phyloP scores from a whole-genome alignment of 139 green algal species.

The Nannochloris sp. region DNA sequence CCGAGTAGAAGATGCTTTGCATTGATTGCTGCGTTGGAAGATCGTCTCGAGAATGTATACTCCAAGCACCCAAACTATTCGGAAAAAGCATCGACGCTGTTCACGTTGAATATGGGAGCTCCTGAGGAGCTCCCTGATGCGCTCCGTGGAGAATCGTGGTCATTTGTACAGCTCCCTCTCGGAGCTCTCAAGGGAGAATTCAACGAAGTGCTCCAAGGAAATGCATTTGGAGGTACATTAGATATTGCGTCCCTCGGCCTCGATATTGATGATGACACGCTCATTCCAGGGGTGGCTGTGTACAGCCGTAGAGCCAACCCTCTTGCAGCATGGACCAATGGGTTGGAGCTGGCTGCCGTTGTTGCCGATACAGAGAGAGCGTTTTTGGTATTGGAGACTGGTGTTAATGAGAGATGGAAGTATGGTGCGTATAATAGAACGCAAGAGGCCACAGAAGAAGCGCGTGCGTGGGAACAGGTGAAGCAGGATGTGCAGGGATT shows the following conservation, averaged over 20 bases:
- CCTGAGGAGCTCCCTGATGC: slow-evolving; percentile 84
- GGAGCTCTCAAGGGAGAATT: slow-evolving; percentile 37
- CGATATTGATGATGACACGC: slow-evolving; percentile 32
- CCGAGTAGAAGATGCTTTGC: slow-evolving; percentile 86
- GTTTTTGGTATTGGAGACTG: slow-evolving; percentile 90
- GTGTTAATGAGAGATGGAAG: slow-evolving; percentile 82
- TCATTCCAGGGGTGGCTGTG: slow-evolving; percentile 79
- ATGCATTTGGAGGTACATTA: slow-evolving; percentile 62
- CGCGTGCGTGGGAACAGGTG: slow-evolving; percentile 79
- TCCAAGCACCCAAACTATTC: slow-evolving; percentile 71
- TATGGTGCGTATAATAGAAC: slow-evolving; percentile 76
- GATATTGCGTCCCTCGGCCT: slow-evolving; percentile 11
- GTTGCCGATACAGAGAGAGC: slow-evolving; percentile 64
- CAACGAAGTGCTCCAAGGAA: slow-evolving; percentile 22
- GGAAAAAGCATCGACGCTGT: slow-evolving; percentile 61
- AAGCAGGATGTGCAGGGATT: slow-evolving; percentile 75
- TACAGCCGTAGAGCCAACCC: slow-evolving; percentile 78
- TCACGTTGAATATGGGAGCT: slow-evolving; percentile 68
- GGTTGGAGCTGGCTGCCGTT: slow-evolving; percentile 78
- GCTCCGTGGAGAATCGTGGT: slow-evolving; percentile 89
- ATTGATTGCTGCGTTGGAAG: slow-evolving; percentile 71
- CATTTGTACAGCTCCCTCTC: slow-evolving; percentile 94
- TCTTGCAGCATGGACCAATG: slow-evolving; percentile 91
- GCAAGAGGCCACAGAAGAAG: slow-evolving; percentile 68
- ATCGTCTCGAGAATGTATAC: slow-evolving; percentile 84